phyloP scores from a whole-genome alignment of 1,139 yeast genomes.

The Yamadazyma epiphylla region DNA sequence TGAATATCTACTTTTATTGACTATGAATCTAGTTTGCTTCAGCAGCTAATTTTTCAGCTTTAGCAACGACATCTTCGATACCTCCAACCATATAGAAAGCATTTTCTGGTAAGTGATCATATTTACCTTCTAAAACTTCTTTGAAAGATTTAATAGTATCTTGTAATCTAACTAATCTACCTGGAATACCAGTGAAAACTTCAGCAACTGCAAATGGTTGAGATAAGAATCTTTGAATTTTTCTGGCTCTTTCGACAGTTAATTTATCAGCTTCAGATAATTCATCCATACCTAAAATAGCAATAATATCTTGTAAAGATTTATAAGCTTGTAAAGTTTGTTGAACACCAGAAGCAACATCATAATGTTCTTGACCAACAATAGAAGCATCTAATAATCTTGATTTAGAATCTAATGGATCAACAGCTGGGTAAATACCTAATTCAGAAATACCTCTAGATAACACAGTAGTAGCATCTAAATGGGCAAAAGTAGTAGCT shows the following conservation, averaged over 20 bases:
- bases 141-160: conserved; percentile 93
- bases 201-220: conserved; percentile 99
- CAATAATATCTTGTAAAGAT: conserved; percentile 99
- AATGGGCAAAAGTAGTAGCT: conserved; percentile 99
- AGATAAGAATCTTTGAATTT: conserved; percentile 99
- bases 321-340: conserved; percentile 99
- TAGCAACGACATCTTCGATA: conserved; percentile 95
- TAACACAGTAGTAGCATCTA: conserved; percentile 99
- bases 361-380: conserved; percentile 98
- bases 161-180: conserved; percentile 94
- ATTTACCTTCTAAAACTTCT: conserved; percentile 97
- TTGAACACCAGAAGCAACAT: conserved; percentile 91
- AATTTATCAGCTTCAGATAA: conserved; percentile 97
- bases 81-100: conserved; percentile 99
- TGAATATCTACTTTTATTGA: conserved; percentile 2
- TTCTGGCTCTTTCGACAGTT: conserved; percentile 99
- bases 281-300: conserved; percentile 99
- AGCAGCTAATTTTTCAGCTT: conserved; percentile 98
- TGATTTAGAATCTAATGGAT: conserved; percentile 98
- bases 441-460: conserved; percentile 99
- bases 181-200: conserved; percentile 99
- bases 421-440: conserved; percentile 99
- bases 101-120: conserved; percentile 97
- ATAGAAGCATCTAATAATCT: conserved; percentile 96
- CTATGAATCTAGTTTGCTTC: conserved; percentile 61